A percentile compares a stretch with the other conserved stretches of the same genome.
phyloP scores from a whole-genome alignment of 2,329 filamentous ascomycete genomes.

The Domatiomyces globalis region DNA sequence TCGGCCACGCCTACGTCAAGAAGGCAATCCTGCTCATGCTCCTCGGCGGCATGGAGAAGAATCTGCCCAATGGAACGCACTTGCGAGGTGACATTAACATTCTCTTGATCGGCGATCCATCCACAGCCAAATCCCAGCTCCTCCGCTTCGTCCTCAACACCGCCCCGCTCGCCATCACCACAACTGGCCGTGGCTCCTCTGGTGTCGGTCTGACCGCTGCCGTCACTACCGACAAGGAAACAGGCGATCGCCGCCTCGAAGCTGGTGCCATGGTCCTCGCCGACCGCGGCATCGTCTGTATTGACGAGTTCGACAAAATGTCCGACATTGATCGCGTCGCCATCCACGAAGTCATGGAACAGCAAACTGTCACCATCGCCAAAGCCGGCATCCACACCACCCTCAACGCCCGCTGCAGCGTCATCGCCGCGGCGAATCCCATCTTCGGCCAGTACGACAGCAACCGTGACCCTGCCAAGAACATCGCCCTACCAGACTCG shows the following conservation, averaged over 20 bases:
- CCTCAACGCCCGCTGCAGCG: constrained; percentile 89
- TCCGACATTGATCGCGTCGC: constrained; percentile 94
- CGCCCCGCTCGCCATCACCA: constrained; percentile 88
- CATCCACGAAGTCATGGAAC: constrained; percentile 99
- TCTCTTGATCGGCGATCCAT: constrained; percentile 96
- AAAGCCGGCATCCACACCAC: constrained; percentile 98
- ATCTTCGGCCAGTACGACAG: constrained; percentile 98
- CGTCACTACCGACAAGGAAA: constrained; percentile 94
- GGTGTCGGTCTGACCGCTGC: constrained; percentile 95
- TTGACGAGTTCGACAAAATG: constrained; percentile 99
- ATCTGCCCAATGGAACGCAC: constrained; percentile 94
- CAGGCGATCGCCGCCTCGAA: constrained; percentile 83
- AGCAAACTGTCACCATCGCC: constrained; percentile 96
- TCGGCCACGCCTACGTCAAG: constrained; percentile 93
- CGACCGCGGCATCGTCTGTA: constrained; percentile 93
- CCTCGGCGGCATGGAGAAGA: constrained; percentile 93
- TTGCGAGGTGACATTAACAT: constrained; percentile 98
- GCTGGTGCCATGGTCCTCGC: constrained; percentile 98
- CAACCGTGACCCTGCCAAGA: constrained; percentile 96
- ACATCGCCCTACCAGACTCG: constrained; percentile 93
- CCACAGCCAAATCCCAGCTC: constrained; percentile 95
- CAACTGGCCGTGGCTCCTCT: constrained; percentile 89
- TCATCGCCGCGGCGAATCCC: constrained; percentile 90
- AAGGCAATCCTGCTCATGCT: constrained; percentile 94
- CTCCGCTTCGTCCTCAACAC: constrained; percentile 95